Conservation (phyloP, 2,329 filamentous ascomycete species). For the Phaeosphaeria sp. region DNA sequence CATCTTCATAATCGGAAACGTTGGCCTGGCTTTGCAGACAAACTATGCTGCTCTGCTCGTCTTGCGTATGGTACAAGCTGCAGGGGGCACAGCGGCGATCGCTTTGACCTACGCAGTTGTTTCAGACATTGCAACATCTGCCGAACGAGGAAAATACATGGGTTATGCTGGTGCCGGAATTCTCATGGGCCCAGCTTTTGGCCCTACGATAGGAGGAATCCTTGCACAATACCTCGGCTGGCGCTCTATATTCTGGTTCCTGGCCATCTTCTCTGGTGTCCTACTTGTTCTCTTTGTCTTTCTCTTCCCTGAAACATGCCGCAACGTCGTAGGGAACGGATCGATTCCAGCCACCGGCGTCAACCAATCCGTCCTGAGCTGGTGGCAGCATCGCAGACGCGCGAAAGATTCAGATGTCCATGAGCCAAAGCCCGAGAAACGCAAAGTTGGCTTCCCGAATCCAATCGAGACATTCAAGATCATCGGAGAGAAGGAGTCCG, state of each 20-base stretch:
- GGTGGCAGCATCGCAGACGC: conserved; percentile 32
- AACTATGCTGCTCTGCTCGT: conserved; percentile 45
- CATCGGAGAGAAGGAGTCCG: conserved; percentile 39
- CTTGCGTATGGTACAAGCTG: conserved; percentile 46
- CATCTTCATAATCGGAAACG: conserved; percentile 46
- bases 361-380: conserved; percentile 38
- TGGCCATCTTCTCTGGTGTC: conserved; percentile 49
- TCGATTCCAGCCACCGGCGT: conserved; percentile 41
- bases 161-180: conserved; percentile 66
- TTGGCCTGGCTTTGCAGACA: conserved; percentile 46
- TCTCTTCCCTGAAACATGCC: conserved; percentile 53
- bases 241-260: conserved; percentile 51
- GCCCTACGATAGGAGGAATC: conserved; percentile 44
- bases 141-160: conserved; percentile 76
- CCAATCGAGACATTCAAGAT: conserved; percentile 36
- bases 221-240: conserved; percentile 44
- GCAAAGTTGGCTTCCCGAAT: conserved; percentile 32
- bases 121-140: conserved; percentile 72
- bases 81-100: conserved; percentile 51
- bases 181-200: conserved; percentile 39
- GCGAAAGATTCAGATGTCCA: neutral
- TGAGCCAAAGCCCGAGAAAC: conserved; percentile 11
- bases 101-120: conserved; percentile 73
- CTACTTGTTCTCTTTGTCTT: conserved; percentile 44
- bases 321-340: conserved; percentile 53